A percentile compares a stretch with the other conserved stretches of the same genome.
Conservation (phyloP, 2,329 filamentous ascomycete genomes). For the Malbranchea zuffiana region DNA sequence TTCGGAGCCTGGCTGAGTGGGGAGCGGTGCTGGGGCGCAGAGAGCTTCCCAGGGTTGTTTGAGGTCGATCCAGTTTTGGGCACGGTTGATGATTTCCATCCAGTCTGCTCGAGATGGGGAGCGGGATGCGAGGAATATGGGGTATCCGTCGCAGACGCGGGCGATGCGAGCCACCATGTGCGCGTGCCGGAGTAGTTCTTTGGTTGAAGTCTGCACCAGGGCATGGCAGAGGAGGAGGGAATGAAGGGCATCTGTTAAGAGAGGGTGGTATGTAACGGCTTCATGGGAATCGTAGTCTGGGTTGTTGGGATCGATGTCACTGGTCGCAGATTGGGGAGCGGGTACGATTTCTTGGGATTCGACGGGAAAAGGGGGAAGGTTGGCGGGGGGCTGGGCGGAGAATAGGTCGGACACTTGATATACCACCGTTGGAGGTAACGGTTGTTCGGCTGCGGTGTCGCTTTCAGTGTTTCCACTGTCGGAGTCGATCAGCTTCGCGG, state of each 20-base stretch:
- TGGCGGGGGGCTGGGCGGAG: constrained; percentile 52
- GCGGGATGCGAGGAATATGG: constrained; percentile 63
- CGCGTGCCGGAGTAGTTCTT: constrained; percentile 67
- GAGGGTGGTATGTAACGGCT: constrained; percentile 66
- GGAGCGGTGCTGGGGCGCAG: constrained; percentile 51
- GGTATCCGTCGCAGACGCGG: constrained; percentile 66
- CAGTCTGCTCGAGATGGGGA: constrained; percentile 67
- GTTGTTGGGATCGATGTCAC: neutral
- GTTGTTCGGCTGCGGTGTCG: constrained; percentile 22
- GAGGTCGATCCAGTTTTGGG: constrained; percentile 60
- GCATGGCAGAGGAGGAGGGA: constrained; percentile 66
- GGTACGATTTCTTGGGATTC: constrained; percentile 25
- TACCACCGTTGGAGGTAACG: constrained; percentile 40
- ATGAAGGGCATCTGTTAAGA: constrained; percentile 68
- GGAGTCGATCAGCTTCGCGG: constrained; percentile 16
- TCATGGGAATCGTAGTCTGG: constrained; percentile 39
- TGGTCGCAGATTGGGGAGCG: constrained; percentile 23
- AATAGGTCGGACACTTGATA: constrained; percentile 58
- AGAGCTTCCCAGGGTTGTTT: constrained; percentile 57
- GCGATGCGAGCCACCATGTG: constrained; percentile 69
- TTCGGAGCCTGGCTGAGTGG: constrained; percentile 26
- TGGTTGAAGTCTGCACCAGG: constrained; percentile 66
- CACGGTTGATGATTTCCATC: constrained; percentile 60
- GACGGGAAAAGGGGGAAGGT: constrained; percentile 57
- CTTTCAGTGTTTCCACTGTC: constrained; percentile 16